Conservation (phyloP, 768 basidiomycete species). For the Macrolepiota dolichaula region DNA sequence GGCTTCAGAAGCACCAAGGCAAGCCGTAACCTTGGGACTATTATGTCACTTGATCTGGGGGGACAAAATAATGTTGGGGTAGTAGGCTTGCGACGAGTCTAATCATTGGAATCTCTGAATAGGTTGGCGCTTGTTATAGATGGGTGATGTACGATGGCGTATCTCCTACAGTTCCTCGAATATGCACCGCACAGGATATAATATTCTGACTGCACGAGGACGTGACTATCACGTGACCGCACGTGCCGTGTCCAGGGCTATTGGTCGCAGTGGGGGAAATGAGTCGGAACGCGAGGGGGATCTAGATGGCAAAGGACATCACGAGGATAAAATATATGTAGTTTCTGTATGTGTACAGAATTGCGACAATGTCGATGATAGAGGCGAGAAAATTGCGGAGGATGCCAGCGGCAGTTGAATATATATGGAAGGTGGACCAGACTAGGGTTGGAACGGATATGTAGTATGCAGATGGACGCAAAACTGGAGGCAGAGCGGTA, state of each 20-base stretch:
- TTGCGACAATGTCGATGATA: background rate
- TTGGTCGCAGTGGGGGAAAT: background rate
- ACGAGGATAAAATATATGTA: background rate
- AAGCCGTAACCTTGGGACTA: too few relatives aligned
- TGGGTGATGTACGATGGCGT: too few relatives aligned
- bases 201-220: too few relatives aligned
- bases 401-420: slow-evolving; percentile 10
- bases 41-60: too few relatives aligned
- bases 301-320: background rate
- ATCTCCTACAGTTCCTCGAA: too few relatives aligned
- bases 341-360: background rate
- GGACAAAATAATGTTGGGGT: too few relatives aligned
- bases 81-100: too few relatives aligned
- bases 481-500: background rate
- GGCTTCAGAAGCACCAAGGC: too few relatives aligned
- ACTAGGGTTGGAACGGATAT: slow-evolving; percentile 9
- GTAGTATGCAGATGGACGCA: background rate
- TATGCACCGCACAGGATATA: too few relatives aligned
- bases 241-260: background rate
- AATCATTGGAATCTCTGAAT: too few relatives aligned
- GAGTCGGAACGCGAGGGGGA: background rate
- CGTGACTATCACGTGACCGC: background rate
- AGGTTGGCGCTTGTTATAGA: too few relatives aligned
- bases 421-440: slow-evolving; percentile 11
- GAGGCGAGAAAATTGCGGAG: background rate